Conservation (phyloP, 78 protist genomes). For the Dictyostelium firmibasis region DNA sequence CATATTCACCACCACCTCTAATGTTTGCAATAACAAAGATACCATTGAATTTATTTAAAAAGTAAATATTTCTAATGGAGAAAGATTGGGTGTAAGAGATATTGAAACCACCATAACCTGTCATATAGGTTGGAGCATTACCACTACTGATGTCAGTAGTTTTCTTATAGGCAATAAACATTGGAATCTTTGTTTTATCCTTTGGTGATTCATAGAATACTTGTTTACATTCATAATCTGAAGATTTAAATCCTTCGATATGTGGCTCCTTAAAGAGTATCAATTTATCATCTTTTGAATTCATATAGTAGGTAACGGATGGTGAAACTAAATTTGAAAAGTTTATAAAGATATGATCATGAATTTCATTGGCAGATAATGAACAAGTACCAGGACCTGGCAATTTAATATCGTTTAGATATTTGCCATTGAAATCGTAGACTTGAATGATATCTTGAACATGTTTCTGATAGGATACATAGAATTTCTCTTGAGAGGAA, state of each 20-base stretch:
- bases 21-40: slow-evolving; percentile 91
- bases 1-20: slow-evolving; percentile 94
- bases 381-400: slow-evolving; percentile 63
- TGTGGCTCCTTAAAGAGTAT: slow-evolving; percentile 11
- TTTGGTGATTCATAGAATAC: slow-evolving; percentile 83
- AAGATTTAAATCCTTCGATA: slow-evolving; percentile 31
- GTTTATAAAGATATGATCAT: slow-evolving; percentile 66
- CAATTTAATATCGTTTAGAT: neutral
- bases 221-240: slow-evolving; percentile 83
- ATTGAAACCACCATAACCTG: slow-evolving; percentile 97
- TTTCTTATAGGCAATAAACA: slow-evolving; percentile 88
- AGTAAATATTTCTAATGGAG: slow-evolving; percentile 42
- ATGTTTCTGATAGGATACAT: slow-evolving; percentile 79
- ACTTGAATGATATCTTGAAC: slow-evolving; percentile 76
- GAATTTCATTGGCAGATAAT: neutral
- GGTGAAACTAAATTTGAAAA: slow-evolving; percentile 78
- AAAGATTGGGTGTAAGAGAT: slow-evolving; percentile 85
- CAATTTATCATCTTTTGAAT: slow-evolving; percentile 32
- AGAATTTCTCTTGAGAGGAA: slow-evolving; percentile 1
- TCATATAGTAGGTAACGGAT: slow-evolving; percentile 27
- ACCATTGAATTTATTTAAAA: slow-evolving; percentile 84
- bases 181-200: slow-evolving; percentile 95
- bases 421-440: slow-evolving; percentile 75
- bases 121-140: slow-evolving; percentile 31
- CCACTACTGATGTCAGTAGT: slow-evolving; percentile 13